phyloP scores from a whole-genome alignment of 139 green algal species.

The Gonium pectorale region DNA sequence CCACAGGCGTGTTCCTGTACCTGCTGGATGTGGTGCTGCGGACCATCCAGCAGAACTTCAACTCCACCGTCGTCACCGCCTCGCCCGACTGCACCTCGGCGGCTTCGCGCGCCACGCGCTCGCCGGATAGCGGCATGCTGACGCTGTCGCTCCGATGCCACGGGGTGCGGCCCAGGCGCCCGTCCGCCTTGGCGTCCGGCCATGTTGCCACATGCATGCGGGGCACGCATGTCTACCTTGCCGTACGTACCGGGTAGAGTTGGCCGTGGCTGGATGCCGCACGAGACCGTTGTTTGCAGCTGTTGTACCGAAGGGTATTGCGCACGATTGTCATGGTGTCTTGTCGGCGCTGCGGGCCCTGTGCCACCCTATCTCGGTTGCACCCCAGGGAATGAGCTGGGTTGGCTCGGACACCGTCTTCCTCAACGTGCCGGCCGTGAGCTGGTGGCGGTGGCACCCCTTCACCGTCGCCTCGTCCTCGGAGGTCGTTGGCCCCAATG shows the following conservation, averaged over 20 bases:
- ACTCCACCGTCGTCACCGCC: neutral
- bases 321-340: neutral
- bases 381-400: constrained; percentile 24
- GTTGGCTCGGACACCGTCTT: constrained; percentile 5
- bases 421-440: constrained; percentile 25
- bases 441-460: constrained; percentile 46
- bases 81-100: neutral
- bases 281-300: neutral
- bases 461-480: constrained; percentile 19
- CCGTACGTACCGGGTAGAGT: too few relatives aligned
- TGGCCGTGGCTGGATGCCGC: neutral
- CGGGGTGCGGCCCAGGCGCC: neutral
- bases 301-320: neutral
- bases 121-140: neutral
- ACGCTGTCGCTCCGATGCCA: neutral
- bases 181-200: neutral
- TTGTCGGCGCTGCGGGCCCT: neutral
- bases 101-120: neutral
- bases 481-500: neutral
- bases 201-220: neutral
- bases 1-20: constrained; percentile 33
- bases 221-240: neutral
- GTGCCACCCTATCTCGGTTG: neutral
- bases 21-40: constrained; percentile 30
- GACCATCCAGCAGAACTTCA: constrained; percentile 35